Evolutionary conservation across 2,329 filamentous ascomycete genomes (phyloP).

Genomic region (Pyricularia pennisetigena): DNA sequence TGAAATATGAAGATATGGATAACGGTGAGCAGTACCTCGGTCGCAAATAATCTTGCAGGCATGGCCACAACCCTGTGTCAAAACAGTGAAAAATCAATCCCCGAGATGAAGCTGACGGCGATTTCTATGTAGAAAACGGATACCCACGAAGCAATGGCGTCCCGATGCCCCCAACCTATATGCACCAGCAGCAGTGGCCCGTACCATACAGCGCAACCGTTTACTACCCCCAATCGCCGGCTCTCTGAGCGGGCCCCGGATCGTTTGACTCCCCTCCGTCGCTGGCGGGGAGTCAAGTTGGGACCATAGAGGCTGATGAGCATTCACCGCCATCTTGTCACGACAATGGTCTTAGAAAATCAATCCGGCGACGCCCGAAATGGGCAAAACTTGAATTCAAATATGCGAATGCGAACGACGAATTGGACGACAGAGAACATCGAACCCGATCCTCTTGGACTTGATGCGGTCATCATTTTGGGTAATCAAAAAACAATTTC

Average conservation of each 20-base stretch:
- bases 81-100: not conserved
- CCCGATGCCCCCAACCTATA: slow-evolving; percentile 20
- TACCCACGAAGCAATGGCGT: slow-evolving; percentile 20
- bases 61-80: not conserved
- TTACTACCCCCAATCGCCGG: slow-evolving; percentile 21
- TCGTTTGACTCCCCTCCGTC: slow-evolving; percentile 1
- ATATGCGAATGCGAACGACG: not conserved
- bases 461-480: not conserved
- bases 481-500: not conserved
- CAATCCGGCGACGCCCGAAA: not conserved
- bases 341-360: not conserved
- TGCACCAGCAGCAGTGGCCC: slow-evolving; percentile 21
- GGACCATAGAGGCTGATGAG: not conserved
- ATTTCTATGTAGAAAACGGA: slow-evolving; percentile 18
- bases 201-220: slow-evolving; percentile 8
- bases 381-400: not conserved
- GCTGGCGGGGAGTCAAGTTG: not conserved
- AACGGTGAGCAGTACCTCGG: slow-evolving; percentile 9
- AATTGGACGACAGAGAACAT: not conserved
- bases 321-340: not conserved
- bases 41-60: slow-evolving; percentile 6
- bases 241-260: slow-evolving; percentile 11
- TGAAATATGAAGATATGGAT: slow-evolving; percentile 24
- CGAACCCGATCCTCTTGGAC: not conserved
- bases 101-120: not conserved